A percentile compares a stretch with the other conserved stretches of the same genome.
phyloP scores from a whole-genome alignment of 495 filamentous ascomycete genomes.

The Echria macrotheca region DNA sequence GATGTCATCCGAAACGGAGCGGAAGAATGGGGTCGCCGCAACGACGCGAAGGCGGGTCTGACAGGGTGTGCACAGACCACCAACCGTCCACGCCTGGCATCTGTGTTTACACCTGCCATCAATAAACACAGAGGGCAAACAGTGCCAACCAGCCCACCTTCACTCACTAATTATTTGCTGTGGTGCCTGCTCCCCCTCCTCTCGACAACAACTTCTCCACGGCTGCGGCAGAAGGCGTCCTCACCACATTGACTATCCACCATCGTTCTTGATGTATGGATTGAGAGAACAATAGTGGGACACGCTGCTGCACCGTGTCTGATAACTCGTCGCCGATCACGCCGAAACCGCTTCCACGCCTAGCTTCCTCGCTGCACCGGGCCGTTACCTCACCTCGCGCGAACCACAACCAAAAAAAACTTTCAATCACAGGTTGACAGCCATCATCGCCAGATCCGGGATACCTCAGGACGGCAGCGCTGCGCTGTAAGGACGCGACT shows the following conservation, averaged over 20 bases:
- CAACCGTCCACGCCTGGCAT: neutral
- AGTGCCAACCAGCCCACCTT: no score
- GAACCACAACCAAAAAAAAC: neutral
- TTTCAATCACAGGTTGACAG: neutral
- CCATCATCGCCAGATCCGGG: no score
- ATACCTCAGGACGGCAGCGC: neutral
- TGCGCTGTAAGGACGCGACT: neutral
- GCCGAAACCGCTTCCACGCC: no score
- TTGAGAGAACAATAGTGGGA: slow-evolving; percentile 13
- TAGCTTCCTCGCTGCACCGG: no score
- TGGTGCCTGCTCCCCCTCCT: neutral
- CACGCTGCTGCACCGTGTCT: slow-evolving; percentile 21
- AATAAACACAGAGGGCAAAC: slow-evolving; percentile 21
- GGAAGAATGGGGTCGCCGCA: slow-evolving; percentile 15
- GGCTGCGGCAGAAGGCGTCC: slow-evolving; percentile 15
- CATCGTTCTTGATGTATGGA: slow-evolving; percentile 17
- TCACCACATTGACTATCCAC: slow-evolving; percentile 1
- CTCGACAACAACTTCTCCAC: no score
- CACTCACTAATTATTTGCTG: neutral
- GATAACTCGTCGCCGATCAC: neutral
- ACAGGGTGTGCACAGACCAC: slow-evolving; percentile 16
- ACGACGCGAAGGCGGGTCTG: slow-evolving; percentile 10
- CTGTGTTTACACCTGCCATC: slow-evolving; percentile 23
- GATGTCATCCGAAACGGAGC: neutral
- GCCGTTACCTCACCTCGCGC: no score